Base-by-base conservation (phyloP, 75 land plant genomes). In the Selaginella moellendorffii region DNA sequence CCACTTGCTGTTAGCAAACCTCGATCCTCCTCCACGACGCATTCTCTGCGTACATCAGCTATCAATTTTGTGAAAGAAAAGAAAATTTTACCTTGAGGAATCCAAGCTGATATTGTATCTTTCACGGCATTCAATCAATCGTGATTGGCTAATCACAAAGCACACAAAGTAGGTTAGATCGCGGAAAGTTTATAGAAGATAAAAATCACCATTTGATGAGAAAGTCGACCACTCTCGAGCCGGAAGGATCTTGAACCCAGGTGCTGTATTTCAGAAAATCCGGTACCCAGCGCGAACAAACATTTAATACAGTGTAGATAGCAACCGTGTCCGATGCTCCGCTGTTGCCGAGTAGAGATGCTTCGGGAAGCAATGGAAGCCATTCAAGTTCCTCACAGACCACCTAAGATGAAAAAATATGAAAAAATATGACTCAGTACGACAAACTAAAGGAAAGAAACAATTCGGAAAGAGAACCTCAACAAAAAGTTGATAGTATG, bases 361-460 rank as follows among this genome's bases (percentile, higher is more conserved):
- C 8, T 8, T 24, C n/a, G 2, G 79, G 80, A 83, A 84, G 88
- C 29, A 85, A 88, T 12, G 89, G 84, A 61, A 92, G 79, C 97
- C 97, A 92, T 10, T 88, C 97, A 80, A 92, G 67, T 80, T 88
- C 97, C 71, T 92, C 97, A 69, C 95, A 88, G 12, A 81, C 95
- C 18, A 92, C 97, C 97, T 88, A 69, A 28, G 24, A 0, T 1
- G 21, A 19, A 19, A 28, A 53, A 42, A 10, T 24, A 12, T 12
- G 0, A 18, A 22, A 53, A 31, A 1, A 22, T 66, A n/a, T 54
- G 46, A 17, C 30, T 65, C 22, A 9, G 59, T 56, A 5, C n/a
- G 24, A 22, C 24, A 24, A 63, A 63, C 28, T 63, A 63, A 23
- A 42, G 24, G 46, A 64, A 64, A 10, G 51, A 63, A 63, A 56